Percentiles rank a stretch among this genome's conserved stretches.
Evolutionary conservation across 257 asterid species (phyloP).

Genomic region (Solanum bulbocastanum): DNA sequence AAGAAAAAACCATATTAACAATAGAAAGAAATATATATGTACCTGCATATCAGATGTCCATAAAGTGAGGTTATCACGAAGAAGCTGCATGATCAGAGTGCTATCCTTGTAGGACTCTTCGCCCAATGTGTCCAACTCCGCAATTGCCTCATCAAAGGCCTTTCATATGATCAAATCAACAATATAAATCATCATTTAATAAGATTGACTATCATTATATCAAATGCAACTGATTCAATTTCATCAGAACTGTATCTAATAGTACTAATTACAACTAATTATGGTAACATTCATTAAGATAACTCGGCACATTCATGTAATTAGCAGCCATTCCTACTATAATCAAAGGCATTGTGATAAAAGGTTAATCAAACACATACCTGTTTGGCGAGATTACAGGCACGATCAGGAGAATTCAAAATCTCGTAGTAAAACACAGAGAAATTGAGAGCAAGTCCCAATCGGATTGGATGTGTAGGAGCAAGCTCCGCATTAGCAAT

Average conservation of each 20-base stretch:
- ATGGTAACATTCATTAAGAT: neutral
- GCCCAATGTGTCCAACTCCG: slow-evolving; percentile 87
- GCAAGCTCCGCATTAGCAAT: slow-evolving; percentile 74
- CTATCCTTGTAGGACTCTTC: slow-evolving; percentile 95
- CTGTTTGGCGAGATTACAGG: slow-evolving; percentile 85
- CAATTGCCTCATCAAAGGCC: slow-evolving; percentile 94
- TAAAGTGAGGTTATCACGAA: slow-evolving; percentile 84
- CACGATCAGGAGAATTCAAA: slow-evolving; percentile 76
- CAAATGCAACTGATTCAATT: neutral
- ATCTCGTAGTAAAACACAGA: slow-evolving; percentile 84
- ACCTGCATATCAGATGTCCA: slow-evolving; percentile 98
- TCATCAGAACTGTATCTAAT: neutral
- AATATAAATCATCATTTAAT: neutral
- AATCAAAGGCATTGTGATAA: neutral
- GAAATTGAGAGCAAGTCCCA: slow-evolving; percentile 85
- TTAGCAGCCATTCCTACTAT: neutral
- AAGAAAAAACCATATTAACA: neutral
- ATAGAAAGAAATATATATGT: neutral
- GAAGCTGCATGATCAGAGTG: slow-evolving; percentile 95
- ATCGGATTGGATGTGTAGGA: slow-evolving; percentile 83
- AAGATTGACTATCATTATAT: neutral
- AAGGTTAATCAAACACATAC: neutral
- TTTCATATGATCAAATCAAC: slow-evolving; percentile 3
- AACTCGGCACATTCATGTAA: neutral
- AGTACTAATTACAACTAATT: neutral